Evolutionary conservation across 768 basidiomycete species (phyloP), one percentile per base, ranked within the genome.

Genomic region (Crepidotus variabilis): DNA sequence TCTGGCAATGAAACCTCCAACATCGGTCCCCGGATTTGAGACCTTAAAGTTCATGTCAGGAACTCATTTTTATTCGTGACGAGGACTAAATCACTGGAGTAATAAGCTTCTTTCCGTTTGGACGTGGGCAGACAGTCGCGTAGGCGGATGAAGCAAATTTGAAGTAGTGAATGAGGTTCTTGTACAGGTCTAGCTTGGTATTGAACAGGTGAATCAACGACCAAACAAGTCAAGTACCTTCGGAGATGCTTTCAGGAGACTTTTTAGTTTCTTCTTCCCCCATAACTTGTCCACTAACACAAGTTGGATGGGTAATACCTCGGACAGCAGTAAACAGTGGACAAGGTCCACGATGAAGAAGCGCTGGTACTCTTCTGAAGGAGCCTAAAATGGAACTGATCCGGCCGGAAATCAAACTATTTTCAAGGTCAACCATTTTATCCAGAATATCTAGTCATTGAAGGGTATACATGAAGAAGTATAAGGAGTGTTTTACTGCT

Each of bases 141-240:
- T 82, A 83, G 2, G 78, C 77, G 6, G 80, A 80, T 10, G 81
- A 78, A 1, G 82, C 78, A 57, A 81, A 83, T 65, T 81, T 80
- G 72, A 81, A 79, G 69, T 83, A 82, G 58, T 76, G 74, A 1
- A 80, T 64, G 6, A 84, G 69, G 54, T 81, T 72, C 33, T 75
- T 63, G 60, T 73, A 80, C 6, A 72, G 63, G 23, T 74, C 77
- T 78, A 43, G 39, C 18, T 14, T 14, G 39, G 39, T 20, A 16
- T 43, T 16, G 39, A 14, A 5, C 13, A 43, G 39, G 39, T 11
- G 28, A 28, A 28, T 43, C 39, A 43, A 20, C 39, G 13, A 4
- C 13, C 39, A 43, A 16, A 14, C 39, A 11, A 16, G 39, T 5
- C 2, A 20, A 43, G 11, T 11, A 43, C 39, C 39, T 43, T 43